A percentile compares a stretch with the other conserved stretches of the same genome.
Evolutionary conservation across 257 asterid species (phyloP).

Genomic region (Nicotiana tomentosiformis): DNA sequence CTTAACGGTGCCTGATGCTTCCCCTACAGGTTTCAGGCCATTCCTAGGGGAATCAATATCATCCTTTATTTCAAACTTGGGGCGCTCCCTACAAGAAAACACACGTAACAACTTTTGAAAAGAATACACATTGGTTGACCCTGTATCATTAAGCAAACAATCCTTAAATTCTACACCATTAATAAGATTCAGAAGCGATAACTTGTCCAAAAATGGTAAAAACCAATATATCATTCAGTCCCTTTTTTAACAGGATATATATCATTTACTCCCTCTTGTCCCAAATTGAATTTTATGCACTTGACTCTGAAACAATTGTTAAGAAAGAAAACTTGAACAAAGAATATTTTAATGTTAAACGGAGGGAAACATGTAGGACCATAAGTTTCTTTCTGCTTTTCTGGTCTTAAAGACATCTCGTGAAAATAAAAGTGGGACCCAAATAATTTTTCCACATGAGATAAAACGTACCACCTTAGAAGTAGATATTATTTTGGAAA

Average conservation of each 20-base stretch:
- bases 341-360: neutral
- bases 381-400: neutral
- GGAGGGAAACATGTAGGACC: neutral
- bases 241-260: neutral
- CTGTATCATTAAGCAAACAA: conserved; percentile 7
- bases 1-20: conserved; percentile 47
- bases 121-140: neutral
- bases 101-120: neutral
- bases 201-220: neutral
- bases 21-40: conserved; percentile 33
- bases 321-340: neutral
- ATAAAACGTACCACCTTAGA: neutral
- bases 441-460: neutral
- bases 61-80: conserved; percentile 40
- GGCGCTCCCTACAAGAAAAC: conserved; percentile 43
- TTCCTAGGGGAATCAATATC: conserved; percentile 31
- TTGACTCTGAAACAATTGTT: neutral
- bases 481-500: neutral
- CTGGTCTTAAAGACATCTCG: neutral
- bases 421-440: neutral
- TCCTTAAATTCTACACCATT: neutral
- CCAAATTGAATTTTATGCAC: neutral
- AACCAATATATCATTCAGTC: neutral
- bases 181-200: neutral
- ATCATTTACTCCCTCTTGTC: neutral